phyloP scores from a whole-genome alignment of 208 protist species.

The Acanthamoeba pearcei region DNA sequence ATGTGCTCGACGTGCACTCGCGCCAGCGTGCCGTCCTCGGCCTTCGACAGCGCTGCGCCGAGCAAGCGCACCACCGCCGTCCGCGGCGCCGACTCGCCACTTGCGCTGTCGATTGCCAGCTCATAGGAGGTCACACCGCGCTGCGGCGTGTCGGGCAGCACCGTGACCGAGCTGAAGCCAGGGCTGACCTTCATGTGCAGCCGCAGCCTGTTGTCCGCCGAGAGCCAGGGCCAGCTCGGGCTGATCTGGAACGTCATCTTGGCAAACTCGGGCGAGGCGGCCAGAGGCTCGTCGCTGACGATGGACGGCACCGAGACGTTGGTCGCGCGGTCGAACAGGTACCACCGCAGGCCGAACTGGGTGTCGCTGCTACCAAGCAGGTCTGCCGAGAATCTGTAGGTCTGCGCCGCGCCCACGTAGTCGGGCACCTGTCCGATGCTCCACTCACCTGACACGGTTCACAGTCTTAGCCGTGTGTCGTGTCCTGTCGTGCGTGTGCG shows the following conservation, averaged over 20 bases:
- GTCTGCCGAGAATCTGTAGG: background rate
- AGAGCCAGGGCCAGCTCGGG: background rate
- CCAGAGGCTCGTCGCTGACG: background rate
- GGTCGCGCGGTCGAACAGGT: background rate
- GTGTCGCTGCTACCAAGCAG: background rate
- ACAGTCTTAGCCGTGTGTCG: too few species aligned
- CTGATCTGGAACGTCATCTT: background rate
- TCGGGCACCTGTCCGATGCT: background rate
- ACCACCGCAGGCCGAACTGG: background rate
- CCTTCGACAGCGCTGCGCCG: background rate
- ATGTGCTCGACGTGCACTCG: background rate
- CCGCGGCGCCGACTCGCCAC: too few species aligned
- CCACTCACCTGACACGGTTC: background rate
- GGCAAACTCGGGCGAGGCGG: background rate
- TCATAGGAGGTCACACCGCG: background rate
- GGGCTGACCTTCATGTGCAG: background rate
- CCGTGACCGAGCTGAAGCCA: background rate
- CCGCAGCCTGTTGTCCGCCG: background rate
- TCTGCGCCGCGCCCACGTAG: background rate
- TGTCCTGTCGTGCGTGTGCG: too few species aligned
- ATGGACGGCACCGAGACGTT: background rate
- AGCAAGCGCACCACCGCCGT: background rate
- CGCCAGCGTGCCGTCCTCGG: background rate
- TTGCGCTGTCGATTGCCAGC: background rate
- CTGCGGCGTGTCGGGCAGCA: background rate